These are phyloP conservation scores for Melampsora larici-populina DNA, from an alignment of 1,284 basidiomycete genomes.

Conservation along the genomic window DNA sequence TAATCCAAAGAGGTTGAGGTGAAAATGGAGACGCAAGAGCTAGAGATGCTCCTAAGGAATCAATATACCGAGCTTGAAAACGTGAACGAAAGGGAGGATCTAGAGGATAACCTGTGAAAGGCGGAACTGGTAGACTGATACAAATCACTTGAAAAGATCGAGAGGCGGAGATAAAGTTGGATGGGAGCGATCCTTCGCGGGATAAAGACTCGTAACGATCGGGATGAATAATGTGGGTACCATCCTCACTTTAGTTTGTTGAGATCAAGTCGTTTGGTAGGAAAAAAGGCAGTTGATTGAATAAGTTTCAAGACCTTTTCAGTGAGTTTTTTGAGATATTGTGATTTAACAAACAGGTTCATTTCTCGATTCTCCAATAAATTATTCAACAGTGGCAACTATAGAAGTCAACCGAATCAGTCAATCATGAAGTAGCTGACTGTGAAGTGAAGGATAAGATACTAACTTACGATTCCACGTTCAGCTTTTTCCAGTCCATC, in stretches of 20 bases:
- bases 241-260: slow-evolving; percentile 53
- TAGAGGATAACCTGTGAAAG: slow-evolving; percentile 54
- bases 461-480: too few relatives aligned
- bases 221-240: slow-evolving; percentile 54
- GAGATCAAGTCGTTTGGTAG: background rate
- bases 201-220: slow-evolving; percentile 49
- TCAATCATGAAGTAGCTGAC: background rate
- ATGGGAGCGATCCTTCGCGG: slow-evolving; percentile 47
- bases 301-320: slow-evolving; percentile 21
- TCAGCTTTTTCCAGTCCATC: slow-evolving; percentile 53
- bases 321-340: too few relatives aligned
- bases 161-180: slow-evolving; percentile 52
- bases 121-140: slow-evolving; percentile 51
- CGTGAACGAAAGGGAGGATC: slow-evolving; percentile 56
- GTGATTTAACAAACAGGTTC: background rate
- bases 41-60: slow-evolving; percentile 44
- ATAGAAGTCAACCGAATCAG: slow-evolving; percentile 42
- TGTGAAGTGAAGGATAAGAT: background rate
- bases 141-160: slow-evolving; percentile 55
- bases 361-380: slow-evolving; percentile 52
- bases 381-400: slow-evolving; percentile 53
- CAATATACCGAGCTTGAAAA: slow-evolving; percentile 52
- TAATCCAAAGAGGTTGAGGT: background rate
- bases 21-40: slow-evolving; percentile 41
- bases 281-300: too few relatives aligned